These are phyloP conservation scores for Colletotrichum sp. DNA, from an alignment of 2,329 filamentous ascomycete genomes.

Conservation along the genomic window DNA sequence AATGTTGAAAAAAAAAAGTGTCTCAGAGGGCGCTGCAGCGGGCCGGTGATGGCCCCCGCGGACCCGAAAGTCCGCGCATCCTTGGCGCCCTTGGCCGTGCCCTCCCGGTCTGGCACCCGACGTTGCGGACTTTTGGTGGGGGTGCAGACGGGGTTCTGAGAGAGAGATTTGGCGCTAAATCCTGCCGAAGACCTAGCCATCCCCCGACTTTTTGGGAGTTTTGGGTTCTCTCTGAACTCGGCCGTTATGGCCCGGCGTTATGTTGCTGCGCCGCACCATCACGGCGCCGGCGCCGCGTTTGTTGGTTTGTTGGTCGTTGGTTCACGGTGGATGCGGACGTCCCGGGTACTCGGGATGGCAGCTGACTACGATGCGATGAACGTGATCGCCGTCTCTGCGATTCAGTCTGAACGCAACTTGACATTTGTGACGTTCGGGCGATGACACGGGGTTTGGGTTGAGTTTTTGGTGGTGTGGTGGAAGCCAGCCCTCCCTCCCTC, in stretches of 20 bases:
- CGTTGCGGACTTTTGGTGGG: not conserved
- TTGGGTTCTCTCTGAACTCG: not conserved
- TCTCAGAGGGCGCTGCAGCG: not conserved
- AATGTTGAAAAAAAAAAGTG: not conserved
- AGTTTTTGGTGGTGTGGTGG: not conserved
- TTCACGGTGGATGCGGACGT: not conserved
- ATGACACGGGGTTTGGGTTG: not conserved
- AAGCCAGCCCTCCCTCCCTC: not conserved
- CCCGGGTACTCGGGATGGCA: not conserved
- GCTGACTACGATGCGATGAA: not conserved
- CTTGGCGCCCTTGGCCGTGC: not conserved
- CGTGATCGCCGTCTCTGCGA: not conserved
- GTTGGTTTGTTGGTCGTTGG: not conserved
- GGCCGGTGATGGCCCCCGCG: not conserved
- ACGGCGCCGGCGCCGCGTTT: not conserved
- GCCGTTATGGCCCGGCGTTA: not conserved
- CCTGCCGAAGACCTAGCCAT: constrained; percentile 1
- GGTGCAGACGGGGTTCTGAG: not conserved
- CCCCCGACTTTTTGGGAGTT: not conserved
- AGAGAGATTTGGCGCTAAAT: not conserved
- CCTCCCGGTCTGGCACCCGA: not conserved
- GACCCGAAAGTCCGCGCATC: not conserved
- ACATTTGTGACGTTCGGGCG: not conserved
- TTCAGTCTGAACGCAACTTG: not conserved
- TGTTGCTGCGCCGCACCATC: not conserved